Base-by-base conservation (phyloP, 257 asterid genomes). In the Salvia rosmarinus region DNA sequence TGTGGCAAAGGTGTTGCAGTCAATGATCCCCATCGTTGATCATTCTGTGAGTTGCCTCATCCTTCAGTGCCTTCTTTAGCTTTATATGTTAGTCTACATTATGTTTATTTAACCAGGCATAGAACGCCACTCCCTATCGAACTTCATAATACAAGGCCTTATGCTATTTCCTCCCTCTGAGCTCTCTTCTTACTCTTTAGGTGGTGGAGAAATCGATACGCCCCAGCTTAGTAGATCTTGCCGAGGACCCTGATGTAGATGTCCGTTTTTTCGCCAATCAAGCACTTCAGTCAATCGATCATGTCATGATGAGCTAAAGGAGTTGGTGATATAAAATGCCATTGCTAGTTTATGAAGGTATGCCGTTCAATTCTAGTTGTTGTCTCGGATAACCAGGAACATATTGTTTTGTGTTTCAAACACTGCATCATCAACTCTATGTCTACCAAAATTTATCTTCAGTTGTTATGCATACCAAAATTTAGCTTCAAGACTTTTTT, bases 161-260 rank as follows among this genome's bases (percentile, higher is more conserved):
- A 37, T 8, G 5, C 13, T 30, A 19, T 32, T 23, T 69, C 16
- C 6, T 11, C 21, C 42, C 9, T 68, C 39, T 44, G 46, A 8
- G 39, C 16, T 34, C 21, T 55, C 2, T 49, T 56, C 20, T 50
- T 73, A 42, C 19, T 42, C 8, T 66, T 28, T 80, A 90, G 98
- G 98, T 93, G 78, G 96, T 86, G 67, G 97, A 93, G 85, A 85
- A 75, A 40, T 81, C 89, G 52, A 87, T 93, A 57, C 87, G 89
- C 44, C 98, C 96, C 13, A 75, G 85, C 73, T 80, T 93, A 80
- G 94, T 82, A 30, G 98, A 93, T 67, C 93, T 93, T 19, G 74
- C 86, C 0, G 98, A 92, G 86, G 98, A 92, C 69, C 95, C 97
- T n/a, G 98, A 92, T 70, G 97, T 90, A 19, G 98, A 92, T 70